Base-by-base conservation (phyloP, 306 rosid species). In the Nissolia schottii region DNA sequence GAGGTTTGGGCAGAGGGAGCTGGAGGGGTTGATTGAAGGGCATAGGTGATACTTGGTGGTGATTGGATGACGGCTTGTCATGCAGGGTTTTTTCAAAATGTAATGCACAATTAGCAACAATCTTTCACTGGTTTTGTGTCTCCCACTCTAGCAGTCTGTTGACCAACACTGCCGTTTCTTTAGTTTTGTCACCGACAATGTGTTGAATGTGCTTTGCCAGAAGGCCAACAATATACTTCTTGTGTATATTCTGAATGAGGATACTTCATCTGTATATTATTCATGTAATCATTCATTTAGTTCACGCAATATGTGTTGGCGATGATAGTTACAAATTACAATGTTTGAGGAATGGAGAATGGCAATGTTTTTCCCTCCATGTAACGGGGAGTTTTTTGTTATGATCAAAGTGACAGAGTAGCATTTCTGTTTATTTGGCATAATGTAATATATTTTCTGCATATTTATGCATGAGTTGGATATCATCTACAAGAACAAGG, bases 1-100 rank as follows among this genome's bases (percentile, higher is more conserved):
- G 81, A 77, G 87, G 80, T 92, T 89, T 58, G 93, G 91, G 70
- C 85, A 80, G 67, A 81, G 91, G 65, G 97, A 88, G 75, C 77
- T 83, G 76, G 96, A 88, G 84, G 88, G 79, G 15, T 81, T 88
- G 81, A 79, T 91, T 43, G 93, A 88, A 24, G 88, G 91, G 32
- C 89, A 64, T 22, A 85, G 97, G 80, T 94, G 89, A 89, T 83
- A 70, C 38, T 43, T 70, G 64, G 66, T 29, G 68, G 50, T 82
- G 73, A 15, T 62, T 55, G 37, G 82, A 67, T 28, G 65, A 63
- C 54, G 12, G 74, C 78, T 81, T 79, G 69, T 55, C 32, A 10
- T 50, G 56, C 64, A 49, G 86, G 82, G 67, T 77, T 70, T n/a
- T 43, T 16, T 45, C 7, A n/a, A 32, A 77, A 64, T 69, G 79